Percentiles rank a stretch among this genome's conserved stretches.
These are phyloP conservation scores for Microbotryum intermedium DNA, from an alignment of 1,284 basidiomycete genomes.

Conservation along the genomic window DNA sequence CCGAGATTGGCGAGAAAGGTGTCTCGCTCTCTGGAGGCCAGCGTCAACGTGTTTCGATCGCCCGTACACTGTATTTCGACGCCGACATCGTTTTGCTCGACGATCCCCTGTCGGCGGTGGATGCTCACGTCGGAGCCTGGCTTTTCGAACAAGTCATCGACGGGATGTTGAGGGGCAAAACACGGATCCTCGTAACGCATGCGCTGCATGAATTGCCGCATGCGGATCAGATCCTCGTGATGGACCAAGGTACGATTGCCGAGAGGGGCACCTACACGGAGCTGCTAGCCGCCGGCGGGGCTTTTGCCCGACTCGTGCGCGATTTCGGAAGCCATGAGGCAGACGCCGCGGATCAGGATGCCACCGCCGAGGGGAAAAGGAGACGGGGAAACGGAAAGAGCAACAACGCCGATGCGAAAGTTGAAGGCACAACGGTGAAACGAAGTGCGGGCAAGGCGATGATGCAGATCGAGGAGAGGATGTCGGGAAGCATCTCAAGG, in stretches of 20 bases:
- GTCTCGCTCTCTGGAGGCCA: constrained; percentile 48
- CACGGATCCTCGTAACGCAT: constrained; percentile 51
- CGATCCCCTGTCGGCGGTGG: constrained; percentile 66
- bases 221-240: constrained; percentile 43
- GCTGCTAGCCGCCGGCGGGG: constrained; percentile 46
- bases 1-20: constrained; percentile 52
- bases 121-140: constrained; percentile 76
- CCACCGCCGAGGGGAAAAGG: background rate
- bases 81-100: constrained; percentile 63
- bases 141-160: constrained; percentile 79
- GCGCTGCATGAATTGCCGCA: constrained; percentile 38
- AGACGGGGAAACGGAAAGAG: constrained; percentile 40
- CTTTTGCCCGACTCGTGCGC: constrained; percentile 61
- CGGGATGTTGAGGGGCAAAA: constrained; percentile 58
- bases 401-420: constrained; percentile 38
- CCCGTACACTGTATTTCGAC: constrained; percentile 60
- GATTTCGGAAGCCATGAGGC: constrained; percentile 51
- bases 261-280: constrained; percentile 43
- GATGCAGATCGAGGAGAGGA: constrained; percentile 43
- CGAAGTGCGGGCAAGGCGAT: constrained; percentile 43
- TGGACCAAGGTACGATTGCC: constrained; percentile 61
- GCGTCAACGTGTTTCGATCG: constrained; percentile 56
- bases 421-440: constrained; percentile 38
- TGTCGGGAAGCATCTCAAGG: constrained; percentile 17
- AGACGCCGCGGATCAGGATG: background rate